Evolutionary conservation across 2,329 filamentous ascomycete genomes (phyloP).

Genomic region (Macroventuria anomochaeta): DNA sequence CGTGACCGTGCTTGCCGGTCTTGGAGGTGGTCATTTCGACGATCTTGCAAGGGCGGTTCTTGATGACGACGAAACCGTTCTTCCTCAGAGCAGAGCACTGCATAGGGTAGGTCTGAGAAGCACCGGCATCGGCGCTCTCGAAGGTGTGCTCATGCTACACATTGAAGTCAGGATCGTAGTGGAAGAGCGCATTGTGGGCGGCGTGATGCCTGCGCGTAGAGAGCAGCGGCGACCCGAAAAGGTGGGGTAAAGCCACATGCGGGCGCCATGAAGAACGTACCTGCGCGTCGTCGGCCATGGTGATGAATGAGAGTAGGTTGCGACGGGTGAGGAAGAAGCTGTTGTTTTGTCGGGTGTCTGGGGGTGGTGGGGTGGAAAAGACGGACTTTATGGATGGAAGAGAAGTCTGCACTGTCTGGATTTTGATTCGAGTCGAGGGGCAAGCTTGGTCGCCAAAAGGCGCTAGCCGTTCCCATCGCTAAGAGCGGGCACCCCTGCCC

Average conservation of each 20-base stretch:
- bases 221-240: slow-evolving; percentile 40
- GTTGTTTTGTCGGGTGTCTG: slow-evolving; percentile 34
- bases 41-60: slow-evolving; percentile 99
- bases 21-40: slow-evolving; percentile 99
- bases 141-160: slow-evolving; percentile 71
- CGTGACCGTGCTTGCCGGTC: slow-evolving; percentile 99
- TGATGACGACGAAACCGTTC: slow-evolving; percentile 99
- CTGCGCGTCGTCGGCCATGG: slow-evolving; percentile 72
- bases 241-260: slow-evolving; percentile 48
- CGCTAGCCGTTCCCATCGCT: slow-evolving; percentile 26
- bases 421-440: slow-evolving; percentile 29
- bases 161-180: slow-evolving; percentile 11
- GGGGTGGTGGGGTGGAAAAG: slow-evolving; percentile 37
- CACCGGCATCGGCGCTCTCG: slow-evolving; percentile 94
- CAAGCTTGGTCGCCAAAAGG: slow-evolving; percentile 3
- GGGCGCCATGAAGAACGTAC: slow-evolving; percentile 55
- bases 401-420: slow-evolving; percentile 44
- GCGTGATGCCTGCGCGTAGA: slow-evolving; percentile 37
- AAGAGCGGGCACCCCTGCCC: neutral
- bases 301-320: slow-evolving; percentile 54
- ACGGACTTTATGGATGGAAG: slow-evolving; percentile 36
- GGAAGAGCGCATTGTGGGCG: slow-evolving; percentile 16
- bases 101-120: slow-evolving; percentile 93
- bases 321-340: slow-evolving; percentile 44
- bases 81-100: slow-evolving; percentile 99